Percentiles rank a stretch among this genome's conserved stretches.
Evolutionary conservation across 768 basidiomycete genomes (phyloP).

Genomic region (Mycena metata): DNA sequence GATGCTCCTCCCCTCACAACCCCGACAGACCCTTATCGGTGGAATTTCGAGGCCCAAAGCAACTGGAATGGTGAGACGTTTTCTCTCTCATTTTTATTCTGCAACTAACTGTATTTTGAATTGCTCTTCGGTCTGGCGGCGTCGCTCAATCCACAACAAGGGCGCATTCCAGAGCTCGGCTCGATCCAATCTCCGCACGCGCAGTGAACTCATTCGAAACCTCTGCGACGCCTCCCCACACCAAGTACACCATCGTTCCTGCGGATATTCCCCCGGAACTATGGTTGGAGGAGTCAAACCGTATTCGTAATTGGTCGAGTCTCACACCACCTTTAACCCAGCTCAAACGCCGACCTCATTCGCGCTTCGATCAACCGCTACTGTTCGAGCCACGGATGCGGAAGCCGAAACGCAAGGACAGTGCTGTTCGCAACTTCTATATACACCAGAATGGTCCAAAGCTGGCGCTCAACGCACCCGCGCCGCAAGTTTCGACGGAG

Average conservation of each 20-base stretch:
- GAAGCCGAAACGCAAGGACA: neutral
- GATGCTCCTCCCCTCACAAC: no score
- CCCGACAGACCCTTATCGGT: no score
- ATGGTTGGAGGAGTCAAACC: neutral
- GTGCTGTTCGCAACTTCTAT: no score
- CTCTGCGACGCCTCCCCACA: neutral
- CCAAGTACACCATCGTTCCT: neutral
- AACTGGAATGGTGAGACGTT: no score
- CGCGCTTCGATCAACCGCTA: neutral
- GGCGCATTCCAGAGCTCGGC: no score
- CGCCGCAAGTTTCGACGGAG: neutral
- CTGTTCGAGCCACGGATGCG: neutral
- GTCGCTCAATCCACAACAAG: no score
- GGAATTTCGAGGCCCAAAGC: no score
- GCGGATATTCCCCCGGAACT: neutral
- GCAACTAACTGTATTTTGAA: no score
- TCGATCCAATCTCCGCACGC: neutral
- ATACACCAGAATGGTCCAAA: neutral
- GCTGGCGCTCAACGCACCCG: neutral
- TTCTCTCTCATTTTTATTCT: no score
- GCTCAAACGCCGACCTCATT: neutral
- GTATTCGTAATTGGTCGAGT: neutral
- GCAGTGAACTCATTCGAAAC: neutral
- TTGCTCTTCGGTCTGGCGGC: no score
- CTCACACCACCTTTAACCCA: no score